phyloP scores from a whole-genome alignment of 169 alveolate species.

The Eimeria brunetti region DNA sequence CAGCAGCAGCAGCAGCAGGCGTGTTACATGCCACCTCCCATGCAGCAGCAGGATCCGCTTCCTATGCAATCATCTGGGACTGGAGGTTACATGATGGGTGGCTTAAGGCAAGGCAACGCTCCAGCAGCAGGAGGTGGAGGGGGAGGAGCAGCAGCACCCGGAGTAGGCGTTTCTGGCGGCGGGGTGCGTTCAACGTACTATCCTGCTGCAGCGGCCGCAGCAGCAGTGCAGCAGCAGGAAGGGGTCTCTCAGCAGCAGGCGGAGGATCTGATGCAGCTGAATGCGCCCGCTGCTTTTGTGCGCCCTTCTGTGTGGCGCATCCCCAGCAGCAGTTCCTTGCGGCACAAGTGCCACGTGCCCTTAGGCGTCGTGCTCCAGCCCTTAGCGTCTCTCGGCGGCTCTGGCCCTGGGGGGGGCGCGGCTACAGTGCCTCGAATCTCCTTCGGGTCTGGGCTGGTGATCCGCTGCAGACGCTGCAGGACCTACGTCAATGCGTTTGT shows the following conservation, averaged over 20 bases:
- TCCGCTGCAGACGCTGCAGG: constrained; percentile 83
- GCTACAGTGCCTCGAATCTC: constrained; percentile 78
- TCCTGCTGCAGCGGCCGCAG: constrained; percentile 13
- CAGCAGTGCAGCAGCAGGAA: constrained; percentile 31
- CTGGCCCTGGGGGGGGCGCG: constrained; percentile 78
- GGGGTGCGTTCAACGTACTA: constrained; percentile 23
- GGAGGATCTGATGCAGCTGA: constrained; percentile 79
- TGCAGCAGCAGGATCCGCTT: constrained; percentile 21
- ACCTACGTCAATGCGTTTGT: constrained; percentile 98
- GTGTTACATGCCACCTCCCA: not conserved
- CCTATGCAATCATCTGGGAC: not conserved
- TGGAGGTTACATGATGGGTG: not conserved
- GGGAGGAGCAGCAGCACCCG: not conserved
- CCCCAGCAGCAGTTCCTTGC: constrained; percentile 63
- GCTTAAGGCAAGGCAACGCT: not conserved
- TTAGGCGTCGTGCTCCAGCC: constrained; percentile 83
- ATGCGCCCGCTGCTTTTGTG: constrained; percentile 75
- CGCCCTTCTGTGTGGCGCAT: constrained; percentile 58
- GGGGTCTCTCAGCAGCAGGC: constrained; percentile 51
- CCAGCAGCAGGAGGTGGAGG: not conserved
- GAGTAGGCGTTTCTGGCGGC: no score
- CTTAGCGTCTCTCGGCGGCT: constrained; percentile 66
- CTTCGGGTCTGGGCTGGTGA: constrained; percentile 59
- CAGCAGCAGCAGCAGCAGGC: constrained; percentile 55
- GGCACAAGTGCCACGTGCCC: constrained; percentile 77